Base-by-base conservation (phyloP, 495 filamentous ascomycete species). In the Opeltia flavorubescens region DNA sequence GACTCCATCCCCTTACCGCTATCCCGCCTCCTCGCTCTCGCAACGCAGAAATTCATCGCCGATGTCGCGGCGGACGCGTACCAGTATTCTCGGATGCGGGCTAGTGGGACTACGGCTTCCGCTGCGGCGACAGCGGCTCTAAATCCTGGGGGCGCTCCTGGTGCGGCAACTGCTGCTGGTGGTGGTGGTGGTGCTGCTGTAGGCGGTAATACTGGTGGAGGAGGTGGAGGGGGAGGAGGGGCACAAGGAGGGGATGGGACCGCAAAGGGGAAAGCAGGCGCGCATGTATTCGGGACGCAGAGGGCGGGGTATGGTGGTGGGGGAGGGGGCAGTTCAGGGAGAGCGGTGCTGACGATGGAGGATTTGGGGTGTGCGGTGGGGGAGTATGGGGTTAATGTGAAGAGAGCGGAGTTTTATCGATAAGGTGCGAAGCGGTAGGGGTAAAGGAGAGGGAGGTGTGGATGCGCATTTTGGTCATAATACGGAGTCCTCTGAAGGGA, bases 41-140 rank as follows among this genome's bases (percentile, higher is more conserved):
- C 91, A 1, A 93, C 91, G 0, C 93, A 96, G 57, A 98, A 96
- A 52, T 98, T 98, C 70, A 83, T 96, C 59, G 86, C 89, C 29
- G 91, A 98, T 60, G 84, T 98, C 57, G 91, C 91, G 8, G 88
- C 91, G 28, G 91, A 98, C 67, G 88, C 93, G 0, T 98, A 96
- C 56, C 91, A 98, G 57, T 96, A 93, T 64, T 84, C 82, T 34
- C 86, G 93, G 36, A 96, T 98, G 59, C 83, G 91, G 30, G 80
- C 86, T 12, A 86, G 84, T 13, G 94, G 93, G 59, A 88, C 83
- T 9, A 64, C 66, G 5, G 78, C 77, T 6, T 85, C 79, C 1
- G 86, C 82, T 2, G 84, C 81, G 2, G 83, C 84, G 2, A 76
- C 86, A 20, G 71, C 74, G 29, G 70, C 76, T 5, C n/a, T n/a